These are phyloP conservation scores for Coemansia furcata DNA, from an alignment of 192 early-diverging fungal genomes.

Conservation along the genomic window DNA sequence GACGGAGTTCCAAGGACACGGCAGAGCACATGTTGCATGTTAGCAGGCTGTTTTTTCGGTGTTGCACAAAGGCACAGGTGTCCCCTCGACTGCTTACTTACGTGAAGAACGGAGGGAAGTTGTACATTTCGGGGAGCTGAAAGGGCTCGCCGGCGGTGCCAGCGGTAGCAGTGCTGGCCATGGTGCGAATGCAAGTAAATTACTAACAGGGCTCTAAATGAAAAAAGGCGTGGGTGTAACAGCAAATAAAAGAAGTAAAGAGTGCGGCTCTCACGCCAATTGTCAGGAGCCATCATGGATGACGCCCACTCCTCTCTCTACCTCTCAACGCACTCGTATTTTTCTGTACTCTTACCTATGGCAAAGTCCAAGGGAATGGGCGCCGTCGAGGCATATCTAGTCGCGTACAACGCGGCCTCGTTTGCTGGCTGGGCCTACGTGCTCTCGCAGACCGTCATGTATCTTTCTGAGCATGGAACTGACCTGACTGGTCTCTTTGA, in stretches of 20 bases:
- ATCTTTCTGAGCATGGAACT: constrained; percentile 56
- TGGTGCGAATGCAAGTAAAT: not conserved
- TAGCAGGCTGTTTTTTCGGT: not conserved
- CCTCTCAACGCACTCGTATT: not conserved
- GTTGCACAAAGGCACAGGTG: not conserved
- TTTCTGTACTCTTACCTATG: not conserved
- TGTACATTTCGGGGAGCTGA: constrained; percentile 79
- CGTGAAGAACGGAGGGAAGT: constrained; percentile 93
- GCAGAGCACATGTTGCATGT: not conserved
- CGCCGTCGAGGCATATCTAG: constrained; percentile 61
- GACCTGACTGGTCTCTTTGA: constrained; percentile 63
- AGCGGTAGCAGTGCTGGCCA: constrained; percentile 4
- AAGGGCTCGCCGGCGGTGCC: constrained; percentile 33
- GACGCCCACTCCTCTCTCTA: not conserved
- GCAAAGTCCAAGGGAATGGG: constrained; percentile 27
- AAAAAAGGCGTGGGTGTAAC: not conserved
- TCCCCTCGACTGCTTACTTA: constrained; percentile 39
- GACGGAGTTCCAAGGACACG: not conserved
- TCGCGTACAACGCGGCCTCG: constrained; percentile 83
- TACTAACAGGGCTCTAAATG: not conserved
- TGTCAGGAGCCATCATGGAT: not conserved
- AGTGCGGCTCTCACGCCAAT: not conserved
- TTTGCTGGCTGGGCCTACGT: constrained; percentile 80
- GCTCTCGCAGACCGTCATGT: constrained; percentile 56
- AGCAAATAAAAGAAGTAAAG: not conserved